phyloP scores from a whole-genome alignment of 2,329 filamentous ascomycete species.

The Apiospora kogelbergensis region DNA sequence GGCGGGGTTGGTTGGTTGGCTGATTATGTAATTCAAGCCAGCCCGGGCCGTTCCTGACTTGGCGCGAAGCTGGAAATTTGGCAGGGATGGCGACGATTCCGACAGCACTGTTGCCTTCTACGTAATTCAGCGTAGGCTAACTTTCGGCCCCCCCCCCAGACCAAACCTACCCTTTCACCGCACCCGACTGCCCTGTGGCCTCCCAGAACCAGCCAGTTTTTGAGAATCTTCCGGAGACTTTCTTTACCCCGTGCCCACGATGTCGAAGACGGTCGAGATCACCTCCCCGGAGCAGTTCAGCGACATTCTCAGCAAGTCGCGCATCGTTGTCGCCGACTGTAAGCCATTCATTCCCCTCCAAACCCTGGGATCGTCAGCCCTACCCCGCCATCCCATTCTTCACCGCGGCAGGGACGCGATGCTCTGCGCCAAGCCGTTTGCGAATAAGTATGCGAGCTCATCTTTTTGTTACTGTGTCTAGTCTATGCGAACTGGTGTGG shows the following conservation, averaged over 20 bases:
- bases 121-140: not conserved
- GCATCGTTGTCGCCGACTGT: conserved; percentile 88
- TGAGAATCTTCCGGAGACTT: not conserved
- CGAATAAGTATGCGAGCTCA: not conserved
- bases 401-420: not conserved
- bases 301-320: conserved; percentile 66
- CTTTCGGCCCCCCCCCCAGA: conserved; percentile 8
- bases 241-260: conserved; percentile 23
- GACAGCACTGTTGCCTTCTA: conserved; percentile 3
- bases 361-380: conserved; percentile 4
- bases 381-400: conserved; percentile 12
- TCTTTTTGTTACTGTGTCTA: conserved; percentile 33
- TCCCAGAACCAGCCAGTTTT: conserved; percentile 4
- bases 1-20: not conserved
- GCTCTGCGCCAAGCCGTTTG: not conserved
- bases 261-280: conserved; percentile 49
- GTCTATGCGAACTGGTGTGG: conserved; percentile 88
- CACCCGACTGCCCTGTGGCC: not conserved
- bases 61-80: not conserved
- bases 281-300: conserved; percentile 63
- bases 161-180: conserved; percentile 14
- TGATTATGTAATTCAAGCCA: not conserved
- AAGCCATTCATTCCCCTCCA: conserved; percentile 45
- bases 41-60: not conserved
- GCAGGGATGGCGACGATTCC: not conserved